These are phyloP conservation scores for Geotrichum carabidarum DNA, from an alignment of 1,139 yeast genomes.

Conservation along the genomic window DNA sequence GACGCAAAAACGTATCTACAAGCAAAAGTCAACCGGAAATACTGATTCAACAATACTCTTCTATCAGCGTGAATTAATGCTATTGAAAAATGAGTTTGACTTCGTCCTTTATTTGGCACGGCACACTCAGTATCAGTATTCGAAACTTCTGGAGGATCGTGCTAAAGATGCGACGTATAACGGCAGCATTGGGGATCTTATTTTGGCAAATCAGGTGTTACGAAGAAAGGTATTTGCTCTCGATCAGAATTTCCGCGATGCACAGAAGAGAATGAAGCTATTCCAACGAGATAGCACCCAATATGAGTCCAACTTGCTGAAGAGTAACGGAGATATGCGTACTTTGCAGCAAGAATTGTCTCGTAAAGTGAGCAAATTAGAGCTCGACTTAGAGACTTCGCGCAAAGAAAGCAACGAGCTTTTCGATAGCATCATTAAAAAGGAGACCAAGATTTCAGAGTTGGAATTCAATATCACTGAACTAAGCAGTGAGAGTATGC, in stretches of 20 bases:
- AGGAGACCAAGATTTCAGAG: constrained; percentile 23
- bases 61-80: constrained; percentile 55
- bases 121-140: constrained; percentile 47
- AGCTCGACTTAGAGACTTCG: constrained; percentile 24
- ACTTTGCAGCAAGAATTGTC: constrained; percentile 22
- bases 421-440: constrained; percentile 19
- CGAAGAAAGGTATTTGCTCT: constrained; percentile 1
- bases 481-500: constrained; percentile 20
- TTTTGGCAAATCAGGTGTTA: constrained; percentile 6
- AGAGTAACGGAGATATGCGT: constrained; percentile 28
- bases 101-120: constrained; percentile 54
- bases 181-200: constrained; percentile 14
- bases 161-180: constrained; percentile 31
- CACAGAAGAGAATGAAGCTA: constrained; percentile 6
- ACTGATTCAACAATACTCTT: constrained; percentile 32
- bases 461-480: constrained; percentile 27
- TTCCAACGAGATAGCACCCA: constrained; percentile 10
- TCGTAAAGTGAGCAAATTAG: constrained; percentile 22
- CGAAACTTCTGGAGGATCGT: constrained; percentile 40
- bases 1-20: neutral
- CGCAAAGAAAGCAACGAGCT: constrained; percentile 23
- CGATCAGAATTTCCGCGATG: constrained; percentile 16
- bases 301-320: constrained; percentile 11
- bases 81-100: constrained; percentile 58
- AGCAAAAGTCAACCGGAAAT: constrained; percentile 19